Base-by-base conservation (phyloP, 1,139 yeast species). In the Taphrina sp. region DNA sequence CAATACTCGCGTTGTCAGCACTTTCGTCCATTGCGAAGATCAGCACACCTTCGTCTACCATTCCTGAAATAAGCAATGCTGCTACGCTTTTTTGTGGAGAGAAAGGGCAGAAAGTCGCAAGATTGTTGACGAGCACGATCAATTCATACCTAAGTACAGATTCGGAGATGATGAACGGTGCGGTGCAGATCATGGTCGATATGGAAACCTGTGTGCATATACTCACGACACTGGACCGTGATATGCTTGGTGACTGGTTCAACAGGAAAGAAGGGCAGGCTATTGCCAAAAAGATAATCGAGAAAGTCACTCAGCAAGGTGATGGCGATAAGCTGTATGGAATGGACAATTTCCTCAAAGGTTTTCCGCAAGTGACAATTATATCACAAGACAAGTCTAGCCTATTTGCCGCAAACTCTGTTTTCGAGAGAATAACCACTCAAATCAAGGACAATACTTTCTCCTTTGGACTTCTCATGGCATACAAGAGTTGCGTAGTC, bases 91-190 rank as follows among this genome's bases (percentile, higher is more conserved):
- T 49, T 19, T 17, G 19, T 17, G 54, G 34, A 2, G 54, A 49
- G 16, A 49, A 49, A 26, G 54, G 54, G 2, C 38, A 24, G 26
- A 49, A 49, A 24, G 54, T 49, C n/a, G 17, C 33, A 10, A 45
- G 54, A n/a, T 34, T 49, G 12, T 39, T 49, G n/a, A n/a, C 39
- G 14, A 24, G 39, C n/a, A 33, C 39, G 14, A 42, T 49, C 16
- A 29, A 14, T 16, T 22, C 54, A 8, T 31, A 24, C 8, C 24
- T 49, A 5, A 39, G 46, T 2, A 16, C 17, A 3, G 39, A 29
- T 2, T 10, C 24, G 5, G 35, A 19, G 3, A n/a, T 12, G 5
- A 14, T 26, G 12, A 12, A 26, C 7, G 31, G 10, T 7, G 12
- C 31, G 31, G 10, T 7, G 12, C 31, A 26, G 12, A 12, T 7